Evolutionary conservation across 306 rosid genomes (phyloP).

Genomic region (Pachyrhizus erosus): DNA sequence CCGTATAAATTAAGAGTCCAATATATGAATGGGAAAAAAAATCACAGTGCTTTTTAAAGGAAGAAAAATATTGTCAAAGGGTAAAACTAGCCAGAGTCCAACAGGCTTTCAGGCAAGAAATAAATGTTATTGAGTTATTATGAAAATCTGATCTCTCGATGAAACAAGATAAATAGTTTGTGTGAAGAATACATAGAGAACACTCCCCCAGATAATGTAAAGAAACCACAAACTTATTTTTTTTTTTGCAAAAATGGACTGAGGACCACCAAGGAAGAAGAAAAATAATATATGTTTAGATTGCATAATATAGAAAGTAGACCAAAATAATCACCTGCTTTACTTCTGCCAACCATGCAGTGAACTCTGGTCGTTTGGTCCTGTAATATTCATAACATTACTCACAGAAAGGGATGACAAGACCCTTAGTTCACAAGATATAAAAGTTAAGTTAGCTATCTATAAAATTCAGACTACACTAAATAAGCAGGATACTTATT

Average conservation of each 20-base stretch:
- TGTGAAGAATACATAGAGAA: constrained; percentile 16
- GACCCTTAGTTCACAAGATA: constrained; percentile 39
- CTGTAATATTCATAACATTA: constrained; percentile 55
- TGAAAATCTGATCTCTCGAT: neutral
- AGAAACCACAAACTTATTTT: neutral
- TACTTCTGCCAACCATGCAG: constrained; percentile 96
- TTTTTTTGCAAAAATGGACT: constrained; percentile 16
- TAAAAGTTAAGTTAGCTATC: constrained; percentile 32
- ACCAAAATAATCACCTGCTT: constrained; percentile 68
- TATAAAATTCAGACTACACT: constrained; percentile 11
- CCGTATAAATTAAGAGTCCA: neutral
- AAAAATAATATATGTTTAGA: constrained; percentile 1
- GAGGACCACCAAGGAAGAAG: neutral
- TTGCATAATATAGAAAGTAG: constrained; percentile 25
- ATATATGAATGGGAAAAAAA: neutral
- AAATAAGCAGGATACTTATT: constrained; percentile 1
- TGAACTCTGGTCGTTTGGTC: constrained; percentile 96
- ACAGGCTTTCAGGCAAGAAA: constrained; percentile 3
- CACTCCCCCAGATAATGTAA: constrained; percentile 14
- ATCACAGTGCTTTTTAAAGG: neutral
- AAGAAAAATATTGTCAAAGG: neutral
- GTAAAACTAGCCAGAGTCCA: neutral
- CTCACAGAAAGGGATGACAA: constrained; percentile 34
- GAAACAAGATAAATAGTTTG: constrained; percentile 13
- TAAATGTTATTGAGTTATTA: neutral